Percentiles rank a stretch among this genome's conserved stretches.
phyloP scores from a whole-genome alignment of 1,139 yeast species.

The Saccharomyces hybrid region DNA sequence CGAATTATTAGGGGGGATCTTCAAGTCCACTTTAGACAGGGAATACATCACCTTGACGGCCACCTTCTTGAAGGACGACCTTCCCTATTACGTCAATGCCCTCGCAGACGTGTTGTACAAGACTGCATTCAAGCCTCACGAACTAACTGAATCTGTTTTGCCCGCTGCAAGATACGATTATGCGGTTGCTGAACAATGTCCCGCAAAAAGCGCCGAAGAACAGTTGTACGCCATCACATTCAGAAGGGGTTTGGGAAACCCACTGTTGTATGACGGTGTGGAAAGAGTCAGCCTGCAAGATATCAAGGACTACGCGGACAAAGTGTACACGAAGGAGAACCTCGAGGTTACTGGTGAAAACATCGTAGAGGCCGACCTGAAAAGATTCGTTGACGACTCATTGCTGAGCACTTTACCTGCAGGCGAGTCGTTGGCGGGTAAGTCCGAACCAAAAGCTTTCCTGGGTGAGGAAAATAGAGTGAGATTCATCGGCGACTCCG shows the following conservation, averaged over 20 bases:
- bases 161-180: slow-evolving; percentile 67
- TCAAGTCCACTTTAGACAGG: slow-evolving; percentile 66
- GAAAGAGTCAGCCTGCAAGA: slow-evolving; percentile 55
- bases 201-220: slow-evolving; percentile 63
- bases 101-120: slow-evolving; percentile 69
- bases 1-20: slow-evolving; percentile 85
- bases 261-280: slow-evolving; percentile 66
- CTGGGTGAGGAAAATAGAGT: slow-evolving; percentile 72
- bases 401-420: slow-evolving; percentile 57
- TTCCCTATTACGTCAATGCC: slow-evolving; percentile 88
- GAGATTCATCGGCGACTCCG: slow-evolving; percentile 55
- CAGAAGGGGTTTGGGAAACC: slow-evolving; percentile 81
- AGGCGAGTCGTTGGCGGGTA: slow-evolving; percentile 43
- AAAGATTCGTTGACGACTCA: slow-evolving; percentile 58
- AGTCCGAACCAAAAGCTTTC: slow-evolving; percentile 41
- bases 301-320: slow-evolving; percentile 57
- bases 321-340: slow-evolving; percentile 64
- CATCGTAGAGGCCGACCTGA: slow-evolving; percentile 64
- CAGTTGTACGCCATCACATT: slow-evolving; percentile 74
- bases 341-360: slow-evolving; percentile 68
- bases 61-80: slow-evolving; percentile 74
- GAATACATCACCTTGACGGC: slow-evolving; percentile 77
- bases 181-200: slow-evolving; percentile 42
- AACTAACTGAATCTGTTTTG: slow-evolving; percentile 69
- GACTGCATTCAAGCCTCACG: slow-evolving; percentile 75